Conservation (phyloP, 768 basidiomycete genomes). For the Paxillus involutus region DNA sequence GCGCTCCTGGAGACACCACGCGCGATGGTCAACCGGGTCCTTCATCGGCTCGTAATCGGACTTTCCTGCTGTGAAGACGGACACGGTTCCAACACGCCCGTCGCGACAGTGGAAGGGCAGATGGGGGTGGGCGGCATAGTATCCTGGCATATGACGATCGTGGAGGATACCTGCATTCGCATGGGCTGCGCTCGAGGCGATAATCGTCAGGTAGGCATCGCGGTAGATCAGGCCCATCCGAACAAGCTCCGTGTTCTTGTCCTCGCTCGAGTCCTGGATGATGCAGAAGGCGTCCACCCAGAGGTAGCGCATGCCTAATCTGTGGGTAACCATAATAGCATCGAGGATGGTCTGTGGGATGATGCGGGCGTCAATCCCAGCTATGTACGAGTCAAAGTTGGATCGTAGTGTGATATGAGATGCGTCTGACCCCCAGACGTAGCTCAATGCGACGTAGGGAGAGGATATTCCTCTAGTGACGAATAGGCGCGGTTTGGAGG, state of each 20-base stretch:
- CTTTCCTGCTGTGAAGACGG: neutral
- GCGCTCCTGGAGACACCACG: constrained; percentile 3
- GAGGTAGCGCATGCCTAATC: constrained; percentile 21
- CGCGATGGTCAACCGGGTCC: neutral
- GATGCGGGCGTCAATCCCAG: constrained; percentile 3
- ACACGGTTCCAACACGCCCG: neutral
- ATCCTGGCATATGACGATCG: neutral
- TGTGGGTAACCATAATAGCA: constrained; percentile 15
- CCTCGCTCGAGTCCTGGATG: constrained; percentile 19
- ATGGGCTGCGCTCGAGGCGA: neutral
- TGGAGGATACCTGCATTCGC: neutral
- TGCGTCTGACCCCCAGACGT: too few species aligned
- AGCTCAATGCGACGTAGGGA: too few species aligned
- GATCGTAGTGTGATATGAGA: too few species aligned
- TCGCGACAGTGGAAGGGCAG: neutral
- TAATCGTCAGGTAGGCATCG: neutral
- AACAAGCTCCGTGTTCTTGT: constrained; percentile 15
- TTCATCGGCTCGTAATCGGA: too few species aligned
- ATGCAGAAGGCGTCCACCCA: constrained; percentile 28
- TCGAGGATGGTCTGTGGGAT: constrained; percentile 19
- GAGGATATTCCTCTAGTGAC: too few species aligned
- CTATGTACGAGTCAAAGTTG: too few species aligned
- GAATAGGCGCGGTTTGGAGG: too few species aligned
- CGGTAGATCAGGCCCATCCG: neutral
- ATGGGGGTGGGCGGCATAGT: neutral